phyloP scores from a whole-genome alignment of 352 stramenopile genomes.

The Globisporangium splendens region DNA sequence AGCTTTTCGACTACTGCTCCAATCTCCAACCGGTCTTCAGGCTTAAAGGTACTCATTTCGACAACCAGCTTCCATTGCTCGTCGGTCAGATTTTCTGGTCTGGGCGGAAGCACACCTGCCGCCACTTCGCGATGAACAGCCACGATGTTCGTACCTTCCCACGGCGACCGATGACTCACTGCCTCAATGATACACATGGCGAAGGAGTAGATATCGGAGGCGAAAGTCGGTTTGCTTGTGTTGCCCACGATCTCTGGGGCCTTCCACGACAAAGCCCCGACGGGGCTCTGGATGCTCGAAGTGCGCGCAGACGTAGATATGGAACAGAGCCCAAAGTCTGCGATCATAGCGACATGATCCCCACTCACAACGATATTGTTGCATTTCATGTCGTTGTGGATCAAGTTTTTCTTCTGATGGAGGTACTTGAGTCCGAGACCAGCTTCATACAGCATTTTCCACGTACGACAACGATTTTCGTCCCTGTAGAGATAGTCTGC shows the following conservation, averaged over 20 bases:
- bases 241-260: slow-evolving; percentile 27
- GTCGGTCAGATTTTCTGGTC: slow-evolving; percentile 23
- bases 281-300: not conserved
- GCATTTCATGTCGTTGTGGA: slow-evolving; percentile 22
- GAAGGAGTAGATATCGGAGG: slow-evolving; percentile 39
- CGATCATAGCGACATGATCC: slow-evolving; percentile 18
- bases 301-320: not conserved
- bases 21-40: not conserved
- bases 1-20: not conserved
- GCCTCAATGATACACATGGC: slow-evolving; percentile 36
- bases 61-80: slow-evolving; percentile 27
- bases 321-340: slow-evolving; percentile 20
- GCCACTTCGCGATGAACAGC: slow-evolving; percentile 16
- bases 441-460: slow-evolving; percentile 19
- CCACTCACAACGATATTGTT: slow-evolving; percentile 17
- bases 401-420: slow-evolving; percentile 11
- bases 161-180: slow-evolving; percentile 22
- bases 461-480: slow-evolving; percentile 5
- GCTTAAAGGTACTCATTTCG: not conserved
- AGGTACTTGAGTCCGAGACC: slow-evolving; percentile 22
- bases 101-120: slow-evolving; percentile 19
- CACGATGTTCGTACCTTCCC: slow-evolving; percentile 16
- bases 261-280: slow-evolving; percentile 15
- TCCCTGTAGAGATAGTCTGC: not conserved
- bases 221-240: slow-evolving; percentile 7